Conservation (phyloP, 805 yeast species). For the Candida quercuum region DNA sequence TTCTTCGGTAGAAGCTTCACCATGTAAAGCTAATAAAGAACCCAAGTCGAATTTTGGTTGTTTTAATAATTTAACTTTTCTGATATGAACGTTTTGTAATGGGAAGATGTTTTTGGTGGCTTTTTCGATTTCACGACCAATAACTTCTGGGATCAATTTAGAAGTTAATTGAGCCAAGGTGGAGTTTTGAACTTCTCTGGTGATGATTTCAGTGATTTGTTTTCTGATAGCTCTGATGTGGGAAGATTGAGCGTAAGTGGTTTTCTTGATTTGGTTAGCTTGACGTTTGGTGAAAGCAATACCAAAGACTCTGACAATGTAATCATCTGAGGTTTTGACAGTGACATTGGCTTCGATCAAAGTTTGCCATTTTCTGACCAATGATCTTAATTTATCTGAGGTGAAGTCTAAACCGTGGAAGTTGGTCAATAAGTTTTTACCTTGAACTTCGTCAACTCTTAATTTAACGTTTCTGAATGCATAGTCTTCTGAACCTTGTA, state of each 20-base stretch:
- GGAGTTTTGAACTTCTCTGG: conserved; percentile 91
- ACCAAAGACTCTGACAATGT: conserved; percentile 92
- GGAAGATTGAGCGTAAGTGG: conserved; percentile 96
- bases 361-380: conserved; percentile 99
- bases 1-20: conserved; percentile 87
- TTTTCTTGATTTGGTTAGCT: conserved; percentile 95
- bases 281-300: conserved; percentile 98
- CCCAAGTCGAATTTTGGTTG: conserved; percentile 98
- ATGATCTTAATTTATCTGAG: conserved; percentile 93
- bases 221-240: conserved; percentile 97
- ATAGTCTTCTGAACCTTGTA: conserved; percentile 98
- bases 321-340: conserved; percentile 96
- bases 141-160: conserved; percentile 97
- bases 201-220: conserved; percentile 93
- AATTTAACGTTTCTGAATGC: conserved; percentile 95
- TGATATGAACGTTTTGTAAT: conserved; percentile 96
- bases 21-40: conserved; percentile 90
- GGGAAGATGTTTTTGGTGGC: conserved; percentile 94
- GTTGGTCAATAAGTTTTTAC: conserved; percentile 97
- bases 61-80: conserved; percentile 97
- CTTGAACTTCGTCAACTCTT: conserved; percentile 99
- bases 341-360: conserved; percentile 97
- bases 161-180: conserved; percentile 95
- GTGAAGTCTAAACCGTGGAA: conserved; percentile 99
- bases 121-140: conserved; percentile 98